Evolutionary conservation across 352 stramenopile species (phyloP), one percentile per base, ranked within the genome.

Genomic region (Globisporangium middletonii): DNA sequence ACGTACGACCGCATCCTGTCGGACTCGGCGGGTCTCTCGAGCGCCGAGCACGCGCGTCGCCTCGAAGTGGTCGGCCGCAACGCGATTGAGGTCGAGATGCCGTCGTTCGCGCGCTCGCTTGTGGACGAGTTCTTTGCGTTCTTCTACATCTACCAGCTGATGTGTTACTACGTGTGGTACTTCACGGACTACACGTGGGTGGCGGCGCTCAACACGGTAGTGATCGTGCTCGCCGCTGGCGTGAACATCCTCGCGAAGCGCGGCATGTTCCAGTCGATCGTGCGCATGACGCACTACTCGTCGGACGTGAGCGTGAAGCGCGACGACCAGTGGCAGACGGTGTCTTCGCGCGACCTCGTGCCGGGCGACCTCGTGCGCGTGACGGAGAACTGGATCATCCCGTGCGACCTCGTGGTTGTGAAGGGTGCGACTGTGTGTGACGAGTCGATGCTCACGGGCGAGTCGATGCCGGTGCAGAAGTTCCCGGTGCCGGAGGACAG

Each of bases 391-490:
- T 89, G 79, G 82, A 65, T 76, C n/a, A 57, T 87, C 23, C 80
- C 79, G 41, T 91, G 80, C 33, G 83, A 92, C 35, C 55, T 92
- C 49, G 69, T 87, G 28, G 69, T 92, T 41, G 64, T 89, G 38
- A 85, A 85, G 59, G 83, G 83, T 41, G 70, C 70, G 0, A 81
- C 74, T 3, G 74, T 92, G 16, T 88, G 79, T 33, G 77, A 92
- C 55, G 83, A 92, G 60, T 86, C 78, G 0, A 82, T 83, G 71
- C 63, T 92, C 5, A 92, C 80, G 12, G 83, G 83, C 37, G 83
- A 92, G 58, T 89, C 88, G 15, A 95, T 94, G 69, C 88, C 89
- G 1, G 85, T 97, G 46, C 78, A 85, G 50, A 97, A 97, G 62
- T 84, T 86, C 62, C 76, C 78, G 9, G 50, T 86, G 18, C 76